Evolutionary conservation across 2,329 filamentous ascomycete genomes (phyloP).

Genomic region (Rutstroemia sp.): DNA sequence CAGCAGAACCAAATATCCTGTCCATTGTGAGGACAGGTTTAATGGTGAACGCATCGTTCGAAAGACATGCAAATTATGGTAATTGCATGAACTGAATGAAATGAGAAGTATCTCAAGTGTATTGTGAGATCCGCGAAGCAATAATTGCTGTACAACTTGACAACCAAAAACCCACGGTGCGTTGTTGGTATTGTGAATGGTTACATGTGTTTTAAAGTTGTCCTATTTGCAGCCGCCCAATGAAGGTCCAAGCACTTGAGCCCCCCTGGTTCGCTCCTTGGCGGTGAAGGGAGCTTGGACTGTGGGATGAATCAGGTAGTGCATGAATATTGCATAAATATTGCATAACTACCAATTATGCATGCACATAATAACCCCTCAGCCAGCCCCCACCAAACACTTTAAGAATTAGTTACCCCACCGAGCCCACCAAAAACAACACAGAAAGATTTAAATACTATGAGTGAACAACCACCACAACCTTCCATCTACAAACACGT

Average conservation of each 20-base stretch:
- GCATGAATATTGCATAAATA: not conserved
- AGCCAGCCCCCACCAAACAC: not conserved
- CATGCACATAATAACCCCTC: not conserved
- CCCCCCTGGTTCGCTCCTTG: not conserved
- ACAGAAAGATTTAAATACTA: constrained; percentile 15
- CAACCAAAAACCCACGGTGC: not conserved
- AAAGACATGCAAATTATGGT: not conserved
- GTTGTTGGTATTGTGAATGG: too few relatives aligned
- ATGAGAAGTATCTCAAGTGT: not conserved
- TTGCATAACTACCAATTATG: not conserved
- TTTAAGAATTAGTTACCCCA: constrained; percentile 4
- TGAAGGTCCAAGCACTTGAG: not conserved
- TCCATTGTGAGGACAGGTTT: constrained; percentile 54
- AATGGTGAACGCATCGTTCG: constrained; percentile 20
- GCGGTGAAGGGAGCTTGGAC: not conserved
- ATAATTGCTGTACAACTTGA: not conserved
- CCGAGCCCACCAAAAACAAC: constrained; percentile 9
- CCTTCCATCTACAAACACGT: constrained; percentile 39
- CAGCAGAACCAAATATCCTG: constrained; percentile 53
- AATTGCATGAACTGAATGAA: not conserved
- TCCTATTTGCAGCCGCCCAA: constrained; percentile 8
- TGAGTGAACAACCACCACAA: constrained; percentile 28
- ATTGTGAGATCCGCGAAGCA: not conserved
- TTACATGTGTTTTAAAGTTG: constrained; percentile 12
- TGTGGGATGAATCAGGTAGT: not conserved